phyloP scores from a whole-genome alignment of 2,329 filamentous ascomycete species.

The Colletotrichum gloeosporioides region DNA sequence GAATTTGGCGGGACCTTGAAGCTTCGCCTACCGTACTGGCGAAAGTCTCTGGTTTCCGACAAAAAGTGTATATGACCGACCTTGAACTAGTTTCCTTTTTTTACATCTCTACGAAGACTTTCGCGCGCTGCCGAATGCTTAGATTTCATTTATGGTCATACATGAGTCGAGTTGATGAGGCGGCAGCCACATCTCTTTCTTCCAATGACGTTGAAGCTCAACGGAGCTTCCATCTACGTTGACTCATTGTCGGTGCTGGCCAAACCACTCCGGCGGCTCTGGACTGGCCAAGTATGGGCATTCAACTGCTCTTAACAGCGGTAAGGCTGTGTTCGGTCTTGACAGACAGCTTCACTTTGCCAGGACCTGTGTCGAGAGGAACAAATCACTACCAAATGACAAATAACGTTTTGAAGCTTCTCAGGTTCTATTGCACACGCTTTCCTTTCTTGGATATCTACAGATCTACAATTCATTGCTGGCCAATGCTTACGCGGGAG shows the following conservation, averaged over 20 bases:
- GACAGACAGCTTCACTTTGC: not conserved
- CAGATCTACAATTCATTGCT: conserved; percentile 5
- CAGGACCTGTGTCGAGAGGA: not conserved
- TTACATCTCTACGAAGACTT: conserved; percentile 26
- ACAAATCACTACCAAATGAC: not conserved
- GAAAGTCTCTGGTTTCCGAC: not conserved
- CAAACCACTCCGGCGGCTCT: not conserved
- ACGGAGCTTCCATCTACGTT: not conserved
- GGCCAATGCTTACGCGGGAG: conserved; percentile 34
- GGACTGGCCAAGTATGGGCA: not conserved
- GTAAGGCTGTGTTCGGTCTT: not conserved
- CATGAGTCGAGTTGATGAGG: not conserved
- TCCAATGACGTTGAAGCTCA: not conserved
- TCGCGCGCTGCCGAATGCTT: conserved; percentile 11
- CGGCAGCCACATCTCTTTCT: not conserved
- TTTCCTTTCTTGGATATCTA: conserved; percentile 14
- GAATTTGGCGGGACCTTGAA: conserved; percentile 5
- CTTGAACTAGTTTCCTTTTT: conserved; percentile 26
- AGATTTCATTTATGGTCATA: not conserved
- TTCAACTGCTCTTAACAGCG: not conserved
- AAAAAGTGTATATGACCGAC: conserved; percentile 35
- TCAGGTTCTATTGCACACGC: conserved; percentile 13
- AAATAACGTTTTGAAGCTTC: not conserved
- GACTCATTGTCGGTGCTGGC: not conserved
- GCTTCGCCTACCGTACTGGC: not conserved